Evolutionary conservation across 768 basidiomycete genomes (phyloP), one percentile per base, ranked within the genome.

Genomic region (Lactarius akahatsu): DNA sequence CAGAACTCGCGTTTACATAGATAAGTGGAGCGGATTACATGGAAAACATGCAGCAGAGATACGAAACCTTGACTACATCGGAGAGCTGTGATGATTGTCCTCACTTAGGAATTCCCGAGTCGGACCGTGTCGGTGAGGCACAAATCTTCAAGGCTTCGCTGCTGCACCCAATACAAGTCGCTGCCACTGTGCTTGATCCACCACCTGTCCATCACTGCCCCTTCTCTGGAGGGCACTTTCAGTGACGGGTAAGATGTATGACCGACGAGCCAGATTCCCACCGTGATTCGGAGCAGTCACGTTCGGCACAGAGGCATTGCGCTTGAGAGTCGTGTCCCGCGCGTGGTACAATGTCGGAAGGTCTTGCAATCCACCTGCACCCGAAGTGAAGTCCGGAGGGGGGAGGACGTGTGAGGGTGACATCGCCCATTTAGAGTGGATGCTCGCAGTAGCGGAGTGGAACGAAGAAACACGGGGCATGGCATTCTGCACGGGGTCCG

Each of bases 91-190:
- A 36, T 23, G 18, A 15, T 50, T 15, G 3, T 3, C 7, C 10
- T 38, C 45, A 34, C n/a, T 23, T 26, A 45, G 16, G 28, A 32
- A 50, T 52, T 13, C 16, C 47, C 50, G 47, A 52, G 50, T 52
- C 50, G 50, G 50, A 26, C 45, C 3, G n/a, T 11, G n/a, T 47
- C 45, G 20, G n/a, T 7, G 34, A 40, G n/a, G 38, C 54, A 11
- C 34, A 41, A 34, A 41, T 16, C 26, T 23, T 57, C 59, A 67
- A 36, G 43, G 34, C 30, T 47, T 59, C 18, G 38, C 40, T 4
- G 66, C 66, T n/a, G 66, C 66, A 23, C 6, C 63, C 32, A 63
- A 59, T 54, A 67, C 62, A 5, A 69, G 63, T 18, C 30, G 57
- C 30, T 36, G 61, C 69, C 66, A 70, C 47, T 65, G 63, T 9